Evolutionary conservation across 352 stramenopile genomes (phyloP), one percentile per base, ranked within the genome.

Genomic region (Phytophthora sp.): DNA sequence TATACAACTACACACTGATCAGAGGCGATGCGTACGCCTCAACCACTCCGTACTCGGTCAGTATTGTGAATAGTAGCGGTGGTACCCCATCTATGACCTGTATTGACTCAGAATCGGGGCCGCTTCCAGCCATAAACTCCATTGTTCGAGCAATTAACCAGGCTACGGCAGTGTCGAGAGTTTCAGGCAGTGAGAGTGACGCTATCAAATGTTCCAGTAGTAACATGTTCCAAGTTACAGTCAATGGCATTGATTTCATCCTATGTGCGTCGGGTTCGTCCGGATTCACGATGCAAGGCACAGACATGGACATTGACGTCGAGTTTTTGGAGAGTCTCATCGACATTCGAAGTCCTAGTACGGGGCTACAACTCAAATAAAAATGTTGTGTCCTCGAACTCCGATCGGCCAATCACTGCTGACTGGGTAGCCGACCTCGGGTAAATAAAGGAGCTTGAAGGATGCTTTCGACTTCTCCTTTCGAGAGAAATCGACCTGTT

Each of bases 1-100:
- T 49, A 18, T 41, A 63, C 24, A 76, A 70, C 39, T 80, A 77
- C 49, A 68, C 55, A 5, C 33, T 80, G 4, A 35, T 75, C n/a
- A 52, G 69, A 31, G 56, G 70, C 8, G 16, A 35, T 29, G 29
- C 69, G 3, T 77, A 73, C 49, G 41, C 41, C 0, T 38, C 61
- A 23, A 71, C 27, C 2, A 56, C 52, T 44, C 49, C 49, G 2
- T 51, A 36, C 24, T 38, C 44, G 8, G 24, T 21, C 4, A 33
- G 21, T 41, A 21, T 23, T n/a, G 30, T 45, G 15, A 36, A 66
- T 18, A 44, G 42, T 18, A 35, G 3, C 26, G 23, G 20, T 12
- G 11, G 4, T 31, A 44, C 29, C 16, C 11, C 51, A 15, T 53
- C 61, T 16, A 44, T 62, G 4, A 31, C 21, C 20, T 76, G 68